Percentiles rank a stretch among this genome's conserved stretches.
These are phyloP conservation scores for Petasospora rhodanensis DNA, from an alignment of 1,139 yeast species.

Conservation along the genomic window DNA sequence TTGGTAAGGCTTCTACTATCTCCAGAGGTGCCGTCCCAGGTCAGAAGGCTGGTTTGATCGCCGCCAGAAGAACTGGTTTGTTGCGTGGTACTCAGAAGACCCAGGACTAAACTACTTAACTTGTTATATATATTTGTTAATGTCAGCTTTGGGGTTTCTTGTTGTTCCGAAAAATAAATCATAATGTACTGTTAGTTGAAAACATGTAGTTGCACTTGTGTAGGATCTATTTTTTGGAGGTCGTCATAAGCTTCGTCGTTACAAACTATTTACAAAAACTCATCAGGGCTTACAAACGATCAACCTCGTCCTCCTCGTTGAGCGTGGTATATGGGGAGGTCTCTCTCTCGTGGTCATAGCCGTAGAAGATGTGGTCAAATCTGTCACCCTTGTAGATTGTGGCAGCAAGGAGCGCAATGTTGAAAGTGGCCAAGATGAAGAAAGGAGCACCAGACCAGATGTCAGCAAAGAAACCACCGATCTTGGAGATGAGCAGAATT, in stretches of 20 bases:
- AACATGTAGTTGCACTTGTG: neutral
- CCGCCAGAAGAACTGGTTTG: conserved; percentile 99
- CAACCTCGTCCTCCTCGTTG: conserved; percentile 7
- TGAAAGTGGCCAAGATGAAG: conserved; percentile 45
- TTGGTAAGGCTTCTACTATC: conserved; percentile 97
- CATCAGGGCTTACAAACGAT: no score
- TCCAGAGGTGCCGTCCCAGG: conserved; percentile 99
- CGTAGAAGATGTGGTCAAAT: conserved; percentile 10
- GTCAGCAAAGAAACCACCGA: conserved; percentile 63
- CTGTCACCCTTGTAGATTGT: conserved; percentile 29
- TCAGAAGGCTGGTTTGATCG: conserved; percentile 99
- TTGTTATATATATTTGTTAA: conserved; percentile 18
- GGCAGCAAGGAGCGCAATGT: conserved; percentile 28
- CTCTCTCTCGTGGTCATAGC: no score
- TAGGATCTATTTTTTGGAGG: neutral
- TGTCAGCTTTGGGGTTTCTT: conserved; percentile 20
- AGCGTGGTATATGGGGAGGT: no score
- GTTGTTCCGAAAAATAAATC: conserved; percentile 15
- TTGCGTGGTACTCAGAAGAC: conserved; percentile 99
- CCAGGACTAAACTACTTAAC: conserved; percentile 54
- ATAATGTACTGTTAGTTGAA: conserved; percentile 19
- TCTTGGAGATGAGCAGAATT: conserved; percentile 49
- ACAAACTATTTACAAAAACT: no score
- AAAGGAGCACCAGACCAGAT: conserved; percentile 58
- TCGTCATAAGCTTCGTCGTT: neutral